Percentiles rank a stretch among this genome's conserved stretches.
phyloP scores from a whole-genome alignment of 2,329 filamentous ascomycete genomes.

The Pseudocercospora fuligena region DNA sequence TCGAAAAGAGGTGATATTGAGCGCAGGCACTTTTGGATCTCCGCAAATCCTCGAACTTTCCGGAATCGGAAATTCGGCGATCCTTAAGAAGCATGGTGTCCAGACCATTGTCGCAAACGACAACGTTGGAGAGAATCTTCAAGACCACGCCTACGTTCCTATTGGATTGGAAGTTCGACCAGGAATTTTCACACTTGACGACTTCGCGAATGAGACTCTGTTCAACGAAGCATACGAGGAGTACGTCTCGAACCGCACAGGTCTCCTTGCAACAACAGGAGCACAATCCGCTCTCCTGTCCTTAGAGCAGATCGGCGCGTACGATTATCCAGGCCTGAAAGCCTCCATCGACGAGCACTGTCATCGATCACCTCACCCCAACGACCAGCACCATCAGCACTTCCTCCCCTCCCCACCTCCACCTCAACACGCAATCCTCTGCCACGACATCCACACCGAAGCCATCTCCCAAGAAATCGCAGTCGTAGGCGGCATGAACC shows the following conservation, averaged over 20 bases:
- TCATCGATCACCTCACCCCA: neutral
- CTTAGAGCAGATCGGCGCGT: constrained; percentile 17
- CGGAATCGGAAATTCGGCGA: constrained; percentile 54
- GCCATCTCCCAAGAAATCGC: constrained; percentile 33
- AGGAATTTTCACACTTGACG: constrained; percentile 22
- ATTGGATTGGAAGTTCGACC: constrained; percentile 20
- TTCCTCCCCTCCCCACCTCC: neutral
- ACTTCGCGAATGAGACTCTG: constrained; percentile 19
- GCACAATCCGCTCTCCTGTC: constrained; percentile 24
- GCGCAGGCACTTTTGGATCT: constrained; percentile 61
- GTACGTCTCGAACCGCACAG: constrained; percentile 17
- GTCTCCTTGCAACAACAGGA: constrained; percentile 17
- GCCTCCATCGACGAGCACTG: constrained; percentile 12
- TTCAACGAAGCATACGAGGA: constrained; percentile 20
- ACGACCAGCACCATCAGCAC: neutral
- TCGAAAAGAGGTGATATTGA: constrained; percentile 49
- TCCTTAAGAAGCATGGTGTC: neutral
- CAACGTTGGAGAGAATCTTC: constrained; percentile 4
- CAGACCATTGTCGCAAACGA: neutral
- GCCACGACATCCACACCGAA: constrained; percentile 24
- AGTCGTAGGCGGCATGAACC: constrained; percentile 32
- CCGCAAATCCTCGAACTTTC: constrained; percentile 66
- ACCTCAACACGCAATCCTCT: constrained; percentile 25
- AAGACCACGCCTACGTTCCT: constrained; percentile 20
- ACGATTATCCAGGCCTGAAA: neutral